Percentiles rank a stretch among this genome's conserved stretches.
Evolutionary conservation across 1,139 yeast genomes (phyloP).

Genomic region (Diutina siamensis): DNA sequence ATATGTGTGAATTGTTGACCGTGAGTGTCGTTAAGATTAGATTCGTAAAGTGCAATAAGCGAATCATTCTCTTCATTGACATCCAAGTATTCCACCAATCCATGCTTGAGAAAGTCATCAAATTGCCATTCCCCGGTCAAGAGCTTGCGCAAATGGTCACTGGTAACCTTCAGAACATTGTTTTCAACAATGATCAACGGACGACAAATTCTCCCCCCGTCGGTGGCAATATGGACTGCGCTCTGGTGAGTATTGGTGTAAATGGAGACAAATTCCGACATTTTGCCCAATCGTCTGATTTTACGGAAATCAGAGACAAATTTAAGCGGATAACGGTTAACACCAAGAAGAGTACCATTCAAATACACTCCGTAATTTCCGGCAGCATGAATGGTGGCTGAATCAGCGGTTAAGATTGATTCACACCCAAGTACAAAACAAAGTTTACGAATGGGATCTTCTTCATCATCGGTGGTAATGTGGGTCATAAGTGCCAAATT

Average conservation of each 20-base stretch:
- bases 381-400: constrained; percentile 65
- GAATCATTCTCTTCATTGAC: constrained; percentile 97
- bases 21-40: constrained; percentile 23
- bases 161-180: constrained; percentile 59
- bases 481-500: constrained; percentile 97
- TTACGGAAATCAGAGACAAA: constrained; percentile 72
- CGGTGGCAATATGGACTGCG: constrained; percentile 96
- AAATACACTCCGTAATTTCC: constrained; percentile 78
- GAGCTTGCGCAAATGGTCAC: constrained; percentile 53
- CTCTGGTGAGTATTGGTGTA: constrained; percentile 81
- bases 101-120: constrained; percentile 78
- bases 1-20: constrained; percentile 55
- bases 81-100: constrained; percentile 90
- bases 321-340: constrained; percentile 73
- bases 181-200: constrained; percentile 78
- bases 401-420: constrained; percentile 68
- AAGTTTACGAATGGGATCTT: constrained; percentile 67
- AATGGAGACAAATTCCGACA: constrained; percentile 85
- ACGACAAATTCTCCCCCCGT: constrained; percentile 97
- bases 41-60: constrained; percentile 81
- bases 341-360: constrained; percentile 90
- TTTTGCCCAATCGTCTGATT: constrained; percentile 73
- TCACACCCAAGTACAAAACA: constrained; percentile 87
- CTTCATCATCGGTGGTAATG: constrained; percentile 97
- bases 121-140: constrained; percentile 65